Base-by-base conservation (phyloP, 2,329 filamentous ascomycete species). In the Mycosphaerella sp. region DNA sequence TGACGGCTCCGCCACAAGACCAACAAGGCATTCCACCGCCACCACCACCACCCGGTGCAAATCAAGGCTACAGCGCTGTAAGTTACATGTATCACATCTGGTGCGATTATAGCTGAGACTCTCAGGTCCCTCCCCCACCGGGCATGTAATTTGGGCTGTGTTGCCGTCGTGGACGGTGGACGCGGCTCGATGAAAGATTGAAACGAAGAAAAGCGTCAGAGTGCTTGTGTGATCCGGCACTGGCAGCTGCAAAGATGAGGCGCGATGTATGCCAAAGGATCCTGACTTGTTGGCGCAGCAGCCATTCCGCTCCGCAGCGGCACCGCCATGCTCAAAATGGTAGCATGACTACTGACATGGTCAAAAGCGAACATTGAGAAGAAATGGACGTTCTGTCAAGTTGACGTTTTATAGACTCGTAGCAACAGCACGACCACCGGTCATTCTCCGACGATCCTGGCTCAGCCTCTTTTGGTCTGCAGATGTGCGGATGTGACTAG, bases 11-110 rank as follows among this genome's bases (percentile, higher is more conserved):
- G 25, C 45, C 45, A 21, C 45, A 36, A 13, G 35, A 48, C 14
- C 35, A 48, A 21, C 35, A 48, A 16, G 45, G 36, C 30, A 36
- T 40, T 18, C 44, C 27, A 32, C 21, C 44, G n/a, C 13, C 44
- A 16, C 27, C 34, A 39, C 35, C 35, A 35, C 45, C 45, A n/a
- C 45, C 45, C 10, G 45, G 45, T 13, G 36, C 45, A 13, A 34
- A 48, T 25, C 41, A 48, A 25, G 35, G 35, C 27, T 48, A 48
- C 36, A 48, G 45, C 32, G 45, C 45, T 41, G 45, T 48, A 34
- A 48, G 45, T 21, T 18, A 18, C 7, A 30, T 7, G 4, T 6
- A 39, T n/a, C n/a, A 13, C 12, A 6, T 16, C 3, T 12, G 9
- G 18, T 27, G 5, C 12, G 37, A 41, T 12, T 14, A 34, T 14